These are phyloP conservation scores for Boletellus deceptivus DNA, from an alignment of 1,284 basidiomycete genomes.

Conservation along the genomic window DNA sequence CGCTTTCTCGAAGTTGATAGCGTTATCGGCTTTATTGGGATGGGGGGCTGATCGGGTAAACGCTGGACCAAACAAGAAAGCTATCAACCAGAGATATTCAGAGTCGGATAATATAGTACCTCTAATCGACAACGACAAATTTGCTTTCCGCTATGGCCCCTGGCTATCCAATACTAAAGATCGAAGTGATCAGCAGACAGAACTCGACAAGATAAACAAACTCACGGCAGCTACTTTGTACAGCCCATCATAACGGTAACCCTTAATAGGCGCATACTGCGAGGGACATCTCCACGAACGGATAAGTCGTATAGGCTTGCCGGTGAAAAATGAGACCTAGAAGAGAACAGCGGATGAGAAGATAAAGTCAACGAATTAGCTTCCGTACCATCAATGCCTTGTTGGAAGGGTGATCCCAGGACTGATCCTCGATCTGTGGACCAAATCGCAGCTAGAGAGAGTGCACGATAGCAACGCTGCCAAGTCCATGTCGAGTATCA, in stretches of 20 bases:
- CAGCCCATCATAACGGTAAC: conserved; percentile 31
- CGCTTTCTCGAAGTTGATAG: not conserved
- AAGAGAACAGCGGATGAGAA: not conserved
- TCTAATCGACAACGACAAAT: conserved; percentile 31
- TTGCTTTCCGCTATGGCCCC: conserved; percentile 8
- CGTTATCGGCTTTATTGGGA: conserved; percentile 13
- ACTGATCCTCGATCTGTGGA: conserved; percentile 26
- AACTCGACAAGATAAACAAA: not conserved
- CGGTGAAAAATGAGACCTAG: conserved; percentile 23
- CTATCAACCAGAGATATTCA: not conserved
- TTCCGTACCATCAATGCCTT: conserved; percentile 19
- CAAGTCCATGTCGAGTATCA: not conserved
- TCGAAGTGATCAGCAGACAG: not conserved
- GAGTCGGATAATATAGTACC: conserved; percentile 9
- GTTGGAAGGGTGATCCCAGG: conserved; percentile 20
- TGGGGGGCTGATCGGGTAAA: conserved; percentile 24
- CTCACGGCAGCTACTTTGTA: conserved; percentile 21
- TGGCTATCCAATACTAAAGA: conserved; percentile 22
- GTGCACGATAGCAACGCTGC: not conserved
- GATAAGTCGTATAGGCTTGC: conserved; percentile 24
- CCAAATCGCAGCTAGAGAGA: conserved; percentile 16
- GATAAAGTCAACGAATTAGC: not conserved
- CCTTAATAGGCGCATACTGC: conserved; percentile 22
- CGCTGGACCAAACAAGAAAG: conserved; percentile 14
- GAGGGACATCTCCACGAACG: conserved; percentile 22